phyloP scores from a whole-genome alignment of 2,329 filamentous ascomycete genomes.

The Monilinia vaccinii-corymbosi region DNA sequence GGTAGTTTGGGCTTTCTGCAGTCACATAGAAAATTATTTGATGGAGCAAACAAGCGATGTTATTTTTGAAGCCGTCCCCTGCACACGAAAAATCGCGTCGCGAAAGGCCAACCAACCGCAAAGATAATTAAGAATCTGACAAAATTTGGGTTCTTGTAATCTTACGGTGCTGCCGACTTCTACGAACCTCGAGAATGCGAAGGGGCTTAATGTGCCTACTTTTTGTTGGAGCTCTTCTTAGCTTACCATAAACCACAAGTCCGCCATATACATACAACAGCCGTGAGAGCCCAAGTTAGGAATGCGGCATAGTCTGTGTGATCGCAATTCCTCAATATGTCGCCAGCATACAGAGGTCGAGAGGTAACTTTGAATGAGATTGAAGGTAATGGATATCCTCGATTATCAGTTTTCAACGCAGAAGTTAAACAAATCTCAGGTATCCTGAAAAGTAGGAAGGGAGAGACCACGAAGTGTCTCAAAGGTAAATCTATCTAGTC shows the following conservation, averaged over 20 bases:
- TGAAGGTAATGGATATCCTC: not conserved
- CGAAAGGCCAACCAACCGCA: slow-evolving; percentile 2
- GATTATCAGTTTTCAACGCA: not conserved
- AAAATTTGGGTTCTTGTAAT: not conserved
- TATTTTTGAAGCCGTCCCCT: slow-evolving; percentile 10
- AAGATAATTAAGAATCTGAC: not conserved
- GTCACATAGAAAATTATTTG: slow-evolving; percentile 8
- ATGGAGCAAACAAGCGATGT: slow-evolving; percentile 8
- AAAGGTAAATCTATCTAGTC: slow-evolving; percentile 10
- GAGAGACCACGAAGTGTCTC: slow-evolving; percentile 4
- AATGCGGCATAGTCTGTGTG: not conserved
- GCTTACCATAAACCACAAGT: not conserved
- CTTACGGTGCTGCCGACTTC: not conserved
- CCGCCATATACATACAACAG: not conserved
- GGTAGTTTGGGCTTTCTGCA: not conserved
- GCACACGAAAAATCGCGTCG: slow-evolving; percentile 11
- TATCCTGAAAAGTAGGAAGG: not conserved
- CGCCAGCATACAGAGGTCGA: not conserved
- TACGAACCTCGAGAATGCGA: not conserved
- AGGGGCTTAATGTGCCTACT: not conserved
- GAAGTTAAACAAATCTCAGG: slow-evolving; percentile 3
- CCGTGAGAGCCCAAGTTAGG: not conserved
- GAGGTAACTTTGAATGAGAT: not conserved
- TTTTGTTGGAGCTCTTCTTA: not conserved
- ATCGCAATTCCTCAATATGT: slow-evolving; percentile 6